These are phyloP conservation scores for Sporothrix globosa DNA, from an alignment of 2,329 filamentous ascomycete species.

Conservation along the genomic window DNA sequence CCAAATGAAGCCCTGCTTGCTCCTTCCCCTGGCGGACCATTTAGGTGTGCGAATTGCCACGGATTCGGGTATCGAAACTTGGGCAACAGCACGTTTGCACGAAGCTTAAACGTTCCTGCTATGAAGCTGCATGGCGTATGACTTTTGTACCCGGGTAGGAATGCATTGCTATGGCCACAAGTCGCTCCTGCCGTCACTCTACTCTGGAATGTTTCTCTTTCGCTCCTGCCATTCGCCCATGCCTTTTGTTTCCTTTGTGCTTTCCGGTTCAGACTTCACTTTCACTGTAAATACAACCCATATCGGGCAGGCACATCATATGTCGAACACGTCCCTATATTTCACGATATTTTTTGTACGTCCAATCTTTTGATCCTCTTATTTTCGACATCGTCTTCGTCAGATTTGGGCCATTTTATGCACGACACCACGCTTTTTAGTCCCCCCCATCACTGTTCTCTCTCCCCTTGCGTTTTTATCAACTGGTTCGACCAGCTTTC, in stretches of 20 bases:
- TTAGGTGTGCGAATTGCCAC: neutral
- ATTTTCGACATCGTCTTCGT: neutral
- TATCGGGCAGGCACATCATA: conserved; percentile 11
- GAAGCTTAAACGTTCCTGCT: neutral
- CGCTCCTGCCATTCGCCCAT: conserved; percentile 8
- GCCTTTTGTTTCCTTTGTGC: conserved; percentile 21
- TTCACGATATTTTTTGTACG: neutral
- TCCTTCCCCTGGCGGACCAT: neutral
- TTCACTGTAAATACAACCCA: conserved; percentile 11
- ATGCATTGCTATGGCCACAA: conserved; percentile 24
- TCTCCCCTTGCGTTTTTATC: neutral
- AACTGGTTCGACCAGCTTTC: conserved; percentile 27
- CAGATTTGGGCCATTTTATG: neutral
- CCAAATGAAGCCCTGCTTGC: conserved; percentile 11
- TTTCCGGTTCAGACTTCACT: neutral
- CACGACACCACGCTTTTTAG: neutral
- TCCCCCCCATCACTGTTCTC: conserved; percentile 10
- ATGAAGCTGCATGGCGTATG: neutral
- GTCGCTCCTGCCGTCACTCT: conserved; percentile 23
- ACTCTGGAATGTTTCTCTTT: conserved; percentile 15
- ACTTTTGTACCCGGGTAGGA: conserved; percentile 3
- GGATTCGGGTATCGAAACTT: neutral
- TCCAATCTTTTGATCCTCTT: neutral
- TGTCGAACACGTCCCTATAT: neutral
- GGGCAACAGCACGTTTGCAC: neutral